phyloP scores from a whole-genome alignment of 2,329 filamentous ascomycete genomes.

The Ascocoryne sarcoides region DNA sequence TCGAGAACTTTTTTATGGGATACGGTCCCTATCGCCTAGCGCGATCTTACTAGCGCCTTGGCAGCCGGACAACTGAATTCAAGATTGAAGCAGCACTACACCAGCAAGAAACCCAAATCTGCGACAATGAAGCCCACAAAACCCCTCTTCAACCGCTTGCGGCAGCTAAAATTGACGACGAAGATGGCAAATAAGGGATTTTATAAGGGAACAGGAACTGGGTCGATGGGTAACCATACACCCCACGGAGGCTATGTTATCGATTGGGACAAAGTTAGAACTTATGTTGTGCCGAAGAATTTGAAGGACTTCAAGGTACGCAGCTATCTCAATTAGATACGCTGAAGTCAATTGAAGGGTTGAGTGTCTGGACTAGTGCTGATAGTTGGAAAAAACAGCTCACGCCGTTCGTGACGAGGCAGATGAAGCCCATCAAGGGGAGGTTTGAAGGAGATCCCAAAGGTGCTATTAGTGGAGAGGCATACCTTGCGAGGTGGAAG shows the following conservation, averaged over 20 bases:
- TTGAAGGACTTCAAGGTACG: constrained; percentile 64
- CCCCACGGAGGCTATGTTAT: constrained; percentile 77
- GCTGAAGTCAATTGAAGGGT: no score
- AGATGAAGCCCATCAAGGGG: constrained; percentile 44
- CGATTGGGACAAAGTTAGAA: constrained; percentile 81
- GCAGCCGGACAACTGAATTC: no score
- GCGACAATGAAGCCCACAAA: constrained; percentile 57
- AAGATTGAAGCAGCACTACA: no score
- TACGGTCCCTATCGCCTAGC: no score
- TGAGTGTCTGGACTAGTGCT: neutral
- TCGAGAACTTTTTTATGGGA: neutral
- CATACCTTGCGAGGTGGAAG: constrained; percentile 61
- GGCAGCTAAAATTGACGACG: constrained; percentile 75
- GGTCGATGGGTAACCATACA: constrained; percentile 78
- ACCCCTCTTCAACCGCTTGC: constrained; percentile 57
- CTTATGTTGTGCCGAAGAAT: constrained; percentile 70
- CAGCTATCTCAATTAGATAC: no score
- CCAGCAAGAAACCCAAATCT: no score
- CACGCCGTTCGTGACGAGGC: constrained; percentile 66
- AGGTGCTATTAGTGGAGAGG: constrained; percentile 51
- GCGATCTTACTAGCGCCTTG: no score
- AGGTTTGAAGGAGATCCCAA: constrained; percentile 42
- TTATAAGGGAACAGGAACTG: constrained; percentile 93
- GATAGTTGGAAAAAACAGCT: constrained; percentile 42
- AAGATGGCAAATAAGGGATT: constrained; percentile 90